Conservation (phyloP, 2,329 filamentous ascomycete species). For the Botrytis hyacinthi region DNA sequence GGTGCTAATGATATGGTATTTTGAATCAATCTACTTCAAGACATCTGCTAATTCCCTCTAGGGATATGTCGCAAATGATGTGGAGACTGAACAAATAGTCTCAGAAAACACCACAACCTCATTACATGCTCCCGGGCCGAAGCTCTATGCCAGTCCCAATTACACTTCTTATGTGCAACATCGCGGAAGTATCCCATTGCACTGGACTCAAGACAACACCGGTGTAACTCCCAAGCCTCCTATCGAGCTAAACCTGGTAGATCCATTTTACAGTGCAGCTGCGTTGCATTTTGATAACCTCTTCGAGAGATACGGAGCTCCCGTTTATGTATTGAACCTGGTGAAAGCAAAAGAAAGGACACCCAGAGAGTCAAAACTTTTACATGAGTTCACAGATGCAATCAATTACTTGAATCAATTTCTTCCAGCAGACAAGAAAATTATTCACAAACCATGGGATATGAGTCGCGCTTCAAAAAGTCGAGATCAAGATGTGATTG, state of each 20-base stretch:
- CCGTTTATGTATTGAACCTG: slow-evolving; percentile 87
- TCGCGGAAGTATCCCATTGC: slow-evolving; percentile 90
- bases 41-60: slow-evolving; percentile 30
- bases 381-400: slow-evolving; percentile 82
- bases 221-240: slow-evolving; percentile 95
- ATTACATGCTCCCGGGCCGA: slow-evolving; percentile 86
- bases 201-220: slow-evolving; percentile 96
- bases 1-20: slow-evolving; percentile 79
- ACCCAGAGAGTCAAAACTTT: slow-evolving; percentile 85
- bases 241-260: slow-evolving; percentile 91
- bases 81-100: slow-evolving; percentile 98
- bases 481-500: slow-evolving; percentile 90
- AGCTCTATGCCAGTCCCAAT: slow-evolving; percentile 80
- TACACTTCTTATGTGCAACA: slow-evolving; percentile 98
- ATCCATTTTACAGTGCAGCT: slow-evolving; percentile 92
- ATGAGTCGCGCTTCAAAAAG: slow-evolving; percentile 96
- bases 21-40: not conserved
- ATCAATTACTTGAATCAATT: slow-evolving; percentile 95
- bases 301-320: slow-evolving; percentile 88
- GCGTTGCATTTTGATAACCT: slow-evolving; percentile 93
- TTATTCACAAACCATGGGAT: slow-evolving; percentile 94
- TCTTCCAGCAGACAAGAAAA: slow-evolving; percentile 76
- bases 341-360: slow-evolving; percentile 86
- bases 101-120: slow-evolving; percentile 93
- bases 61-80: slow-evolving; percentile 96